A percentile compares a stretch with the other conserved stretches of the same genome.
These are phyloP conservation scores for Hymenotorrendiella dingleyae DNA, from an alignment of 2,329 filamentous ascomycete species.

Conservation along the genomic window DNA sequence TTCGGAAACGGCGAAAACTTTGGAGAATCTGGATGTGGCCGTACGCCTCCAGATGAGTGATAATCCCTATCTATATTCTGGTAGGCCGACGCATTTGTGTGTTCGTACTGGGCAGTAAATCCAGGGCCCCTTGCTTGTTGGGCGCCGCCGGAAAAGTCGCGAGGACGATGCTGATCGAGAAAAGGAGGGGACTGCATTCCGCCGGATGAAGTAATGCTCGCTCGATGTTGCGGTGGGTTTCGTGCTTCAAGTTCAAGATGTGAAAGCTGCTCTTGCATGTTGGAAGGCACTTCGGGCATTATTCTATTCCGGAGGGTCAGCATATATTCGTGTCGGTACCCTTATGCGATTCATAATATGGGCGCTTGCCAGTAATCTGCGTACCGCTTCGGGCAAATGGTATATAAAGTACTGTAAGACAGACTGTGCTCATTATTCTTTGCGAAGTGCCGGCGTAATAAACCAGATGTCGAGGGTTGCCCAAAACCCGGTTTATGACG, in stretches of 20 bases:
- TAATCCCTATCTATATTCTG: slow-evolving; percentile 26
- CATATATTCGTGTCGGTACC: neutral
- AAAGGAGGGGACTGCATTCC: slow-evolving; percentile 6
- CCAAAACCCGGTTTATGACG: too few species aligned
- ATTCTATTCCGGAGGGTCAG: slow-evolving; percentile 47
- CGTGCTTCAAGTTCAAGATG: slow-evolving; percentile 78
- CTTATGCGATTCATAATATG: too few species aligned
- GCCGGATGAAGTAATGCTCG: slow-evolving; percentile 13
- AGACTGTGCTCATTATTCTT: too few species aligned
- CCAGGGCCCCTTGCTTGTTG: slow-evolving; percentile 16
- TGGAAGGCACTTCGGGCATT: slow-evolving; percentile 91
- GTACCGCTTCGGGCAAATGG: too few species aligned
- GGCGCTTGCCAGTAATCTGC: too few species aligned
- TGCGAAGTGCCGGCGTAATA: too few species aligned
- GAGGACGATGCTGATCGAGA: slow-evolving; percentile 9
- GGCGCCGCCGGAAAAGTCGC: slow-evolving; percentile 10
- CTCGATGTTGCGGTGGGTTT: slow-evolving; percentile 34
- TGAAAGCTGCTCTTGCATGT: slow-evolving; percentile 92
- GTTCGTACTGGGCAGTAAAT: slow-evolving; percentile 28
- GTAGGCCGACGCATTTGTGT: slow-evolving; percentile 30
- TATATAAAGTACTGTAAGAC: too few species aligned
- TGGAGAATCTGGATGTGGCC: slow-evolving; percentile 41
- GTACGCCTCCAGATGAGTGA: slow-evolving; percentile 7
- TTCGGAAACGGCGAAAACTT: slow-evolving; percentile 91
- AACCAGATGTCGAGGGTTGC: too few species aligned